Percentiles rank a stretch among this genome's conserved stretches.
Conservation (phyloP, 2,329 filamentous ascomycete genomes). For the Trichoderma brevicompactum region DNA sequence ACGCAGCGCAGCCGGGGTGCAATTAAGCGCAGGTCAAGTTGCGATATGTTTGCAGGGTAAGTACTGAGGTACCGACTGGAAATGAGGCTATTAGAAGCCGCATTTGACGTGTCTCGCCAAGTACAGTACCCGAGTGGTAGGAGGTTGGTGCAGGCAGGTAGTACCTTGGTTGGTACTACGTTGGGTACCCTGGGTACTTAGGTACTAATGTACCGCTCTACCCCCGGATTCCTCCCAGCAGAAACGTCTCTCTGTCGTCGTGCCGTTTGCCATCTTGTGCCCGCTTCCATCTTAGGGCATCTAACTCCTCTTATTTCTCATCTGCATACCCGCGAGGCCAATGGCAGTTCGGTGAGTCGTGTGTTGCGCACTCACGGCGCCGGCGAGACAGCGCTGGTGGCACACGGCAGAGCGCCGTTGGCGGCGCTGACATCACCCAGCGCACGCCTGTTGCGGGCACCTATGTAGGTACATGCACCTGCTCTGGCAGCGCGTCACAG, state of each 20-base stretch:
- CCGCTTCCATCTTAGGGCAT: conserved; percentile 1
- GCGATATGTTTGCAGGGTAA: conserved; percentile 15
- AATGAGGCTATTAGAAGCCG: conserved; percentile 12
- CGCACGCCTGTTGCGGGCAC: background rate
- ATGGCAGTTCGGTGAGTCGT: conserved; percentile 13
- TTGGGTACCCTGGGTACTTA: too few species aligned
- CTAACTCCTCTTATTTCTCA: background rate
- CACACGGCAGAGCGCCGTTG: conserved; percentile 18
- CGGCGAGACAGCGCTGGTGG: conserved; percentile 15
- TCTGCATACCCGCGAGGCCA: background rate
- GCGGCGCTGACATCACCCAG: conserved; percentile 28
- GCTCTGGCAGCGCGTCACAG: conserved; percentile 6
- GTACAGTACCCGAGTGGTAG: background rate
- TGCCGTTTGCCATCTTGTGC: conserved; percentile 5
- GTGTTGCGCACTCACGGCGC: background rate
- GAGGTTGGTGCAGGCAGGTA: too few species aligned
- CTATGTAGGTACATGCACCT: background rate
- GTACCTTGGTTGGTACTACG: too few species aligned
- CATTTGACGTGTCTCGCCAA: conserved; percentile 14
- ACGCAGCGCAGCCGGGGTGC: background rate
- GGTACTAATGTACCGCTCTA: background rate
- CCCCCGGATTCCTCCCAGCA: too few species aligned
- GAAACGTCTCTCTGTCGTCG: background rate
- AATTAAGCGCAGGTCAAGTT: background rate
- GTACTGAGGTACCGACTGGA: background rate